Evolutionary conservation across 257 asterid genomes (phyloP).

Genomic region (Echium plantagineum): DNA sequence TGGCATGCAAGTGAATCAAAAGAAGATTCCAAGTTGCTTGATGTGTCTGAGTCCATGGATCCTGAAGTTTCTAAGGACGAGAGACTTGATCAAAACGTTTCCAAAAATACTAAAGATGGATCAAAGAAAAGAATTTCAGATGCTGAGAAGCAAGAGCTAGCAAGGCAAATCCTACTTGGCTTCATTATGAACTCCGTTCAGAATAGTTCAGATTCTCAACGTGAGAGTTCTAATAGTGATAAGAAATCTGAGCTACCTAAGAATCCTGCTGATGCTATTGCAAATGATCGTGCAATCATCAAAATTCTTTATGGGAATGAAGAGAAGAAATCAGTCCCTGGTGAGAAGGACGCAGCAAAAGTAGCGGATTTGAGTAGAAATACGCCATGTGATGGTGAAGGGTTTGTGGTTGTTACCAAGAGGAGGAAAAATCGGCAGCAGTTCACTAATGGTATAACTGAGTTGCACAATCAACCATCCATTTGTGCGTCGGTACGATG

Average conservation of each 20-base stretch:
- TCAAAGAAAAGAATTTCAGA: conserved; percentile 41
- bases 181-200: conserved; percentile 88
- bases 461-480: conserved; percentile 65
- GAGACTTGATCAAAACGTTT: conserved; percentile 28
- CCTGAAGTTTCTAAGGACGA: conserved; percentile 29
- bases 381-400: conserved; percentile 63
- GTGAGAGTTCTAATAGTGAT: conserved; percentile 23
- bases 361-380: conserved; percentile 24
- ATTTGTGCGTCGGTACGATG: conserved; percentile 78
- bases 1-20: conserved; percentile 33
- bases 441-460: conserved; percentile 48
- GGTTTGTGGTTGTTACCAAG: conserved; percentile 78
- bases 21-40: conserved; percentile 35
- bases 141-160: conserved; percentile 80
- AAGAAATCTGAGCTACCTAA: conserved; percentile 40
- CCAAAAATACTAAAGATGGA: conserved; percentile 27
- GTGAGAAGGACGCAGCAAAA: conserved; percentile 18
- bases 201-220: conserved; percentile 45
- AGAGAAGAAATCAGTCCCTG: conserved; percentile 22
- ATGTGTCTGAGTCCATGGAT: conserved; percentile 30
- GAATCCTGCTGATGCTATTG: conserved; percentile 63
- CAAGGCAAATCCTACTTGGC: conserved; percentile 84
- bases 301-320: conserved; percentile 56
- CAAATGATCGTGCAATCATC: conserved; percentile 67
- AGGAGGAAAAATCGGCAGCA: conserved; percentile 84